A percentile compares a stretch with the other conserved stretches of the same genome.
Evolutionary conservation across 1,139 yeast species (phyloP).

Genomic region (Saccharomyces hybrid): DNA sequence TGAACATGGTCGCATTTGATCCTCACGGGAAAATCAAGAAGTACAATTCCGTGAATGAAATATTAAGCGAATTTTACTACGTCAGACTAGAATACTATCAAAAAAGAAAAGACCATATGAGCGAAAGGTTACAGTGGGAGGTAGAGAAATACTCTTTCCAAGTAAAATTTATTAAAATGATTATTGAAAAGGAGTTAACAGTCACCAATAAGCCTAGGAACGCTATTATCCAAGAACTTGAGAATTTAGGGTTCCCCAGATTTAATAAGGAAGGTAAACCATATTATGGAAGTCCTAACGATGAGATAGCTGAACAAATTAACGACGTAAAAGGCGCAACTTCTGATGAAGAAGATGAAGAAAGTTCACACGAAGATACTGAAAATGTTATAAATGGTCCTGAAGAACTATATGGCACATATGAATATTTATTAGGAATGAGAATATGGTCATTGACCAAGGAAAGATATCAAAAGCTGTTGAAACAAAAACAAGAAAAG

Average conservation of each 20-base stretch:
- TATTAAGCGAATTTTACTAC: conserved; percentile 74
- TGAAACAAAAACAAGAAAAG: conserved; percentile 63
- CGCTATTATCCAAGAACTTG: conserved; percentile 56
- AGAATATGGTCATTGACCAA: conserved; percentile 87
- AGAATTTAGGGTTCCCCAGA: conserved; percentile 61
- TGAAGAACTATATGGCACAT: conserved; percentile 44
- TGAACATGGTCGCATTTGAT: conserved; percentile 95
- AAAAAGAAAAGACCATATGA: conserved; percentile 76
- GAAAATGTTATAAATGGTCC: conserved; percentile 30
- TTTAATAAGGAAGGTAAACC: conserved; percentile 66
- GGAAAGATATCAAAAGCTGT: conserved; percentile 76
- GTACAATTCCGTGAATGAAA: conserved; percentile 69
- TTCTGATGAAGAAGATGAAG: conserved; percentile 33
- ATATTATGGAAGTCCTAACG: conserved; percentile 35
- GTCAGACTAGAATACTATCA: conserved; percentile 87
- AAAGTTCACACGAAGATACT: conserved; percentile 30
- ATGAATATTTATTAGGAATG: conserved; percentile 79
- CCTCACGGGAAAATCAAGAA: conserved; percentile 83
- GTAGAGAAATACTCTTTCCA: conserved; percentile 70
- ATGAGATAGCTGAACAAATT: conserved; percentile 31
- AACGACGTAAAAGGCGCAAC: conserved; percentile 33
- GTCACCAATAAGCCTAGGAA: conserved; percentile 71
- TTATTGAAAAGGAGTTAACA: conserved; percentile 63
- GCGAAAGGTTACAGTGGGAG: conserved; percentile 63
- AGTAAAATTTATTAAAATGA: conserved; percentile 86